Percentiles rank a stretch among this genome's conserved stretches.
Evolutionary conservation across 768 basidiomycete species (phyloP).

Genomic region (Grammothele lineata): DNA sequence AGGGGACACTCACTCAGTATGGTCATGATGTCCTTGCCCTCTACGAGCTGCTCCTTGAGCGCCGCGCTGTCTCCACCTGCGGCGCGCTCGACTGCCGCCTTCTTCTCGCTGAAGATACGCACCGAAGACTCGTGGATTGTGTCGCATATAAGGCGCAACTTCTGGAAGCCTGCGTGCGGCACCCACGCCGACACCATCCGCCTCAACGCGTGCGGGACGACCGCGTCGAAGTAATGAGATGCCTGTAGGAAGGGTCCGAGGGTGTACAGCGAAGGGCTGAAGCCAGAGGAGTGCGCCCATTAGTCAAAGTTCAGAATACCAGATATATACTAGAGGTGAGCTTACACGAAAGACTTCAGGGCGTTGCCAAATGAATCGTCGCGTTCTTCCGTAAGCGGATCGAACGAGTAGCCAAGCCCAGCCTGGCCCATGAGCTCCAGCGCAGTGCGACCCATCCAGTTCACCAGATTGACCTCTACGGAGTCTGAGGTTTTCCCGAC

Average conservation of each 20-base stretch:
- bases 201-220: constrained; percentile 5
- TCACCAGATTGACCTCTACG: constrained; percentile 18
- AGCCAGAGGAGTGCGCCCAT: neutral
- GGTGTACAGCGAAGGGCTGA: neutral
- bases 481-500: constrained; percentile 1
- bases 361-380: constrained; percentile 4
- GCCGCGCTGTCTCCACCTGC: constrained; percentile 10
- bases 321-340: neutral
- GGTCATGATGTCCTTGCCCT: constrained; percentile 27
- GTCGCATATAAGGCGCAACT: constrained; percentile 9
- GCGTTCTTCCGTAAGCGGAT: constrained; percentile 29
- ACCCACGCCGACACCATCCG: constrained; percentile 1
- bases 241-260: neutral
- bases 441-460: constrained; percentile 23
- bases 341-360: constrained; percentile 25
- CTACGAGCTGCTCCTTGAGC: constrained; percentile 13
- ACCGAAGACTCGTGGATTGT: constrained; percentile 14
- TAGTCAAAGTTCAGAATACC: neutral
- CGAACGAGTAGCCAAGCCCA: constrained; percentile 38
- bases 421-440: constrained; percentile 40
- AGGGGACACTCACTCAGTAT: constrained; percentile 17
- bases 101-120: constrained; percentile 17
- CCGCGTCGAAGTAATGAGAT: constrained; percentile 3
- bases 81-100: constrained; percentile 12
- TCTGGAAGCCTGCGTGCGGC: constrained; percentile 9